These are phyloP conservation scores for Paxillus involutus DNA, from an alignment of 768 basidiomycete genomes.

Conservation along the genomic window DNA sequence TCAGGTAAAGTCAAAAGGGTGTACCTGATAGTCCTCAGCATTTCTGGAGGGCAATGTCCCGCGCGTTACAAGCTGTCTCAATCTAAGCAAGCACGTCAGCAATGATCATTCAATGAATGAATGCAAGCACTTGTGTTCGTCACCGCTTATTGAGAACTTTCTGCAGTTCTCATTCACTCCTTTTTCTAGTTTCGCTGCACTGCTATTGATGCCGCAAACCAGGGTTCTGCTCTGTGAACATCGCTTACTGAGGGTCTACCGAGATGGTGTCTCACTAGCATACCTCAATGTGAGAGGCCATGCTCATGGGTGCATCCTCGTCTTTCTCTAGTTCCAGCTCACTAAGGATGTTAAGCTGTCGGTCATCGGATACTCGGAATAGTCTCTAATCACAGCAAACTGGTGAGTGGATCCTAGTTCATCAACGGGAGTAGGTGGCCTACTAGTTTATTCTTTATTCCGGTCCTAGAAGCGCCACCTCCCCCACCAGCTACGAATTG, in stretches of 20 bases:
- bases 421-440: background rate
- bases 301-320: constrained; percentile 98
- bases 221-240: constrained; percentile 46
- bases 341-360: constrained; percentile 52
- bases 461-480: constrained; percentile 80
- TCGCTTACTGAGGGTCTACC: background rate
- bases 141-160: constrained; percentile 48
- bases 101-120: background rate
- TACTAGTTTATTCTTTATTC: constrained; percentile 94
- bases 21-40: constrained; percentile 83
- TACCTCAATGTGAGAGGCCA: constrained; percentile 69
- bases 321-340: constrained; percentile 77
- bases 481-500: constrained; percentile 86
- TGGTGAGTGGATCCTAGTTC: constrained; percentile 6
- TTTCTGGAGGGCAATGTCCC: constrained; percentile 63
- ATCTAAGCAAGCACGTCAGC: constrained; percentile 17
- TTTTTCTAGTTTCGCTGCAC: constrained; percentile 55
- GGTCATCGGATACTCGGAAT: constrained; percentile 57
- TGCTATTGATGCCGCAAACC: constrained; percentile 87
- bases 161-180: constrained; percentile 88
- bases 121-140: constrained; percentile 55
- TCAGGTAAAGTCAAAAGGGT: constrained; percentile 9
- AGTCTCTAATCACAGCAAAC: constrained; percentile 49
- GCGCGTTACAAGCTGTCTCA: constrained; percentile 37
- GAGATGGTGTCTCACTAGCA: constrained; percentile 7